Evolutionary conservation across 805 yeast genomes (phyloP).

Genomic region (Schwanniomyces sp.): DNA sequence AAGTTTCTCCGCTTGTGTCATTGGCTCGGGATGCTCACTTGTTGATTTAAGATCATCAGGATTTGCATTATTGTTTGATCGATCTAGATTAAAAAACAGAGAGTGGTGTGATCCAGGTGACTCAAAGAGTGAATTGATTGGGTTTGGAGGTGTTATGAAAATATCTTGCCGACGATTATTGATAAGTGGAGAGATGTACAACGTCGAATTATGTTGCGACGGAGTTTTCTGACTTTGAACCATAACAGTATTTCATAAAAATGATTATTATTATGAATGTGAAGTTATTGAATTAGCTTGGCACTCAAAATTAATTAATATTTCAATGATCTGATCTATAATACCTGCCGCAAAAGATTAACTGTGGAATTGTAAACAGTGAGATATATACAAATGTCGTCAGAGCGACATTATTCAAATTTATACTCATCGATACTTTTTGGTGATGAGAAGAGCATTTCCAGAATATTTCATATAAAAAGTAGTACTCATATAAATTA

Average conservation of each 20-base stretch:
- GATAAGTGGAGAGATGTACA: constrained; percentile 70
- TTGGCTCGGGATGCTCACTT: constrained; percentile 32
- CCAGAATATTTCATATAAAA: background rate
- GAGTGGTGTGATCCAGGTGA: constrained; percentile 41
- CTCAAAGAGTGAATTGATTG: constrained; percentile 42
- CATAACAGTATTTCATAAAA: constrained; percentile 7
- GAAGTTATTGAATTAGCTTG: background rate
- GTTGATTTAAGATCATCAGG: constrained; percentile 6
- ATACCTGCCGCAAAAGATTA: background rate
- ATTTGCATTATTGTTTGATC: constrained; percentile 8
- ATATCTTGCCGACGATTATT: constrained; percentile 40
- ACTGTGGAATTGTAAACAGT: background rate
- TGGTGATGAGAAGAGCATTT: background rate
- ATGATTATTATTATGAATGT: background rate
- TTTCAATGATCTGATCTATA: background rate
- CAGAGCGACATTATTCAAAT: background rate
- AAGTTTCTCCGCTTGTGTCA: constrained; percentile 80
- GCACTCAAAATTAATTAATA: background rate
- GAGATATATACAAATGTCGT: background rate
- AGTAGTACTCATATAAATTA: background rate
- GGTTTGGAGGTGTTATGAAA: constrained; percentile 50
- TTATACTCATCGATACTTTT: background rate
- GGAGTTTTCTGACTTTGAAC: constrained; percentile 28
- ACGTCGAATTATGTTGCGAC: constrained; percentile 70
- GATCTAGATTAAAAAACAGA: constrained; percentile 36